Conservation (phyloP, 2,329 filamentous ascomycete genomes). For the Penicillium vulpinum region DNA sequence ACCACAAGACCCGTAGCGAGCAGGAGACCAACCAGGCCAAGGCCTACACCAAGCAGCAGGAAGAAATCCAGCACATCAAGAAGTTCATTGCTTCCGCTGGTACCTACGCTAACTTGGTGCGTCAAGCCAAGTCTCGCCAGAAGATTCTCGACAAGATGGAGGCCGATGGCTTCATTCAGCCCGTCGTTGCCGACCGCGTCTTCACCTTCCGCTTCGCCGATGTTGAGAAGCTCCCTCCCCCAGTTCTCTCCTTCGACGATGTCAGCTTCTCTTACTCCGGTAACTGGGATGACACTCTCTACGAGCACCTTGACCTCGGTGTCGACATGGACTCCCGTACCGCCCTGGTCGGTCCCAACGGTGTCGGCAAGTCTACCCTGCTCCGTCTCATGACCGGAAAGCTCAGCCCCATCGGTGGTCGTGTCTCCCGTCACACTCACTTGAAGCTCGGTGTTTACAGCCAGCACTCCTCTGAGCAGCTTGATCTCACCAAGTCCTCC, state of each 20-base stretch:
- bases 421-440: constrained; percentile 90
- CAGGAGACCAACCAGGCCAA: constrained; percentile 99
- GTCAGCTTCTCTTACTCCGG: constrained; percentile 99
- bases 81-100: constrained; percentile 99
- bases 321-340: constrained; percentile 99
- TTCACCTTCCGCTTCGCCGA: constrained; percentile 99
- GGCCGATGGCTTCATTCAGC: constrained; percentile 97
- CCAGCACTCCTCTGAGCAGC: constrained; percentile 97
- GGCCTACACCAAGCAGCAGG: constrained; percentile 98
- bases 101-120: constrained; percentile 99
- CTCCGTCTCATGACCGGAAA: constrained; percentile 96
- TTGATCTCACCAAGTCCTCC: constrained; percentile 95
- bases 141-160: constrained; percentile 99
- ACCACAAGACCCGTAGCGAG: constrained; percentile 90
- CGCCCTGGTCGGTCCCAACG: constrained; percentile 94
- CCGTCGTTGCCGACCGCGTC: constrained; percentile 77
- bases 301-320: constrained; percentile 95
- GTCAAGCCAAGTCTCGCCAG: constrained; percentile 97
- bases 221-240: constrained; percentile 98
- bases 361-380: constrained; percentile 97
- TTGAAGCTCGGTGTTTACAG: constrained; percentile 98
- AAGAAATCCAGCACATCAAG: constrained; percentile 99
- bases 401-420: constrained; percentile 78
- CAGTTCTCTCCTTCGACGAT: constrained; percentile 92
- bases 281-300: constrained; percentile 82